Base-by-base conservation (phyloP, 1,139 yeast genomes). In the Meyerozyma sp. region DNA sequence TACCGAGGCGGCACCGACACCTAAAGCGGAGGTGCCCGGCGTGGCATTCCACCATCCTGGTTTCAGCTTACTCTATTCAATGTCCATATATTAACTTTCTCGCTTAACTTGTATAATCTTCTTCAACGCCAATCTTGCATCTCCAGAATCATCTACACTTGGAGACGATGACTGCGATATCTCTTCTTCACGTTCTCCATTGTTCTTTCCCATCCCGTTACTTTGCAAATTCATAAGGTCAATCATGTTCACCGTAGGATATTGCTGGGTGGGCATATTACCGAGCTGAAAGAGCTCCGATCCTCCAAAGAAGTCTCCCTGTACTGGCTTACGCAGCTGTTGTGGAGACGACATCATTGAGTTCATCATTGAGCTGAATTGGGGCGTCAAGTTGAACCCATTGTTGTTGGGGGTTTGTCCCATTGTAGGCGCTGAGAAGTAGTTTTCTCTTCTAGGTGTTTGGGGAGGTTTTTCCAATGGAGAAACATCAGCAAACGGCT, bases 351-450 rank as follows among this genome's bases (percentile, higher is more conserved):
- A 63, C 44, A 68, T 62, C 58, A 68, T 62, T 26, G 71, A 62
- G 52, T 68, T 63, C 74, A 71, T 70, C 59, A 70, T 58, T 13
- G 71, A 61, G 50, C 68, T 70, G 57, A 71, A 68, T 47, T 68
- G 75, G 3, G 77, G 76, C 11, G 76, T 71, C 48, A 70, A 62
- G 50, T 67, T 70, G 51, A 62, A 65, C 10, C 60, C 54, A 43
- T 57, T 47, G 42, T 48, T 46, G 39, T 53, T 46, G 4, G 75
- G 75, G 3, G 75, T 69, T 35, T 66, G 56, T 1, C 73, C 73
- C 10, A 63, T 62, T 18, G 61, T 52, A 16, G 63, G 51, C 42
- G 59, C 57, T 36, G 59, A 47, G 44, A 59, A 66, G 50, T 61
- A 61, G 16, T 68, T 73, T 44, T 62, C 67, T 35, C 48, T 51